Evolutionary conservation across 31 red algal genomes (phyloP).

Genomic region (Asparagopsis taxiformis): DNA sequence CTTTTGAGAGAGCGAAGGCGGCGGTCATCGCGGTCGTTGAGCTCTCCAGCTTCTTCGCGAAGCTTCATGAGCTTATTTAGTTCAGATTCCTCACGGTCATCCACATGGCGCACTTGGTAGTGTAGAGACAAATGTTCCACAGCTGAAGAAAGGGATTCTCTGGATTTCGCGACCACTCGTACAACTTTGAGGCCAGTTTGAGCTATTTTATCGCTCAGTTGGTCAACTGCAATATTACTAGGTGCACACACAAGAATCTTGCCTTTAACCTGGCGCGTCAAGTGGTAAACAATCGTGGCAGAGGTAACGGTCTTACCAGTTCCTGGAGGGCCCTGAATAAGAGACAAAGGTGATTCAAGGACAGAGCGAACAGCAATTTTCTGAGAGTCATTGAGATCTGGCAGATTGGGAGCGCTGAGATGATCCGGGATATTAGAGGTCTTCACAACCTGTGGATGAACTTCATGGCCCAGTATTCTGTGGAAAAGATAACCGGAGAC

Average conservation of each 20-base stretch:
- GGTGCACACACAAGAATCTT: constrained; percentile 91
- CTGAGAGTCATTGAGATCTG: constrained; percentile 75
- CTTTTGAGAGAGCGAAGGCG: constrained; percentile 69
- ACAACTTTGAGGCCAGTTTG: constrained; percentile 86
- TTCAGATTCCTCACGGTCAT: constrained; percentile 79
- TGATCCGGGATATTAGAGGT: constrained; percentile 48
- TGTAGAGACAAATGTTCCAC: constrained; percentile 90
- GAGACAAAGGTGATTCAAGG: constrained; percentile 68
- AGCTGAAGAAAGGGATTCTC: constrained; percentile 70
- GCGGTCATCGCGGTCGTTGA: constrained; percentile 85
- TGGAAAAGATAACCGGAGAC: constrained; percentile 93
- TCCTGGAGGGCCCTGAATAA: constrained; percentile 93
- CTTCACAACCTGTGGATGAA: constrained; percentile 64
- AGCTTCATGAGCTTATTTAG: constrained; percentile 82
- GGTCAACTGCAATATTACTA: constrained; percentile 93
- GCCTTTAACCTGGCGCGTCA: constrained; percentile 63
- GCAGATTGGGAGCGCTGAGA: constrained; percentile 73
- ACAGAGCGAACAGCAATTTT: constrained; percentile 76
- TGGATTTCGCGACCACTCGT: constrained; percentile 81
- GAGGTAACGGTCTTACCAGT: constrained; percentile 91
- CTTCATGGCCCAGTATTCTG: constrained; percentile 86
- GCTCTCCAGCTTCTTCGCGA: constrained; percentile 85
- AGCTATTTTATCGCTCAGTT: constrained; percentile 77
- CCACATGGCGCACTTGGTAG: constrained; percentile 69
- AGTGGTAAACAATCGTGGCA: constrained; percentile 87